These are phyloP conservation scores for Breynia disticha DNA, from an alignment of 441 rosid genomes.

Conservation along the genomic window DNA sequence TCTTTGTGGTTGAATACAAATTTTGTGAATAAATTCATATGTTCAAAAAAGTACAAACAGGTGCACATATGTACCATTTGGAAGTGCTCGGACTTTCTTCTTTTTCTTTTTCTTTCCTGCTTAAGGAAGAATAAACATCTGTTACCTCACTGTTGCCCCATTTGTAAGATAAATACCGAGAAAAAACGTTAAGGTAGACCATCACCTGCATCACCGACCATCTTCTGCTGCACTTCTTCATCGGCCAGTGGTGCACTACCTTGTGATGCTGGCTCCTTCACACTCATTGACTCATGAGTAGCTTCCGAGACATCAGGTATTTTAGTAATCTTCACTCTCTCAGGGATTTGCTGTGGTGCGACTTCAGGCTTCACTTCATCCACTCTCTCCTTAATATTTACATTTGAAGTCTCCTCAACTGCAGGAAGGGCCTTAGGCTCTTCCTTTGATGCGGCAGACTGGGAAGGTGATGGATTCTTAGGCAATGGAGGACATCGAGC, in stretches of 20 bases:
- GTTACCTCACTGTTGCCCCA: not conserved
- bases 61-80: conserved; percentile 36
- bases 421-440: conserved; percentile 38
- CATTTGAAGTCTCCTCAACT: conserved; percentile 27
- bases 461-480: conserved; percentile 68
- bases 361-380: conserved; percentile 37
- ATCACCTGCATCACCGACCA: conserved; percentile 79
- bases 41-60: not conserved
- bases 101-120: conserved; percentile 87
- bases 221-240: conserved; percentile 89
- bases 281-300: conserved; percentile 56
- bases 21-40: not conserved
- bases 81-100: conserved; percentile 72
- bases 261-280: conserved; percentile 74
- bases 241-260: conserved; percentile 61
- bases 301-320: conserved; percentile 60
- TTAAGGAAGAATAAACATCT: conserved; percentile 10
- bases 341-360: conserved; percentile 33
- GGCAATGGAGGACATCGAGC: conserved; percentile 63
- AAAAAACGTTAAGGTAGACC: not conserved
- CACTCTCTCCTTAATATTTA: conserved; percentile 24
- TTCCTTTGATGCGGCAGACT: conserved; percentile 81
- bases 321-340: conserved; percentile 39
- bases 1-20: not conserved
- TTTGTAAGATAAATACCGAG: not conserved